phyloP scores from a whole-genome alignment of 106 monocot genomes.

The Alisma plantagoaquatica region DNA sequence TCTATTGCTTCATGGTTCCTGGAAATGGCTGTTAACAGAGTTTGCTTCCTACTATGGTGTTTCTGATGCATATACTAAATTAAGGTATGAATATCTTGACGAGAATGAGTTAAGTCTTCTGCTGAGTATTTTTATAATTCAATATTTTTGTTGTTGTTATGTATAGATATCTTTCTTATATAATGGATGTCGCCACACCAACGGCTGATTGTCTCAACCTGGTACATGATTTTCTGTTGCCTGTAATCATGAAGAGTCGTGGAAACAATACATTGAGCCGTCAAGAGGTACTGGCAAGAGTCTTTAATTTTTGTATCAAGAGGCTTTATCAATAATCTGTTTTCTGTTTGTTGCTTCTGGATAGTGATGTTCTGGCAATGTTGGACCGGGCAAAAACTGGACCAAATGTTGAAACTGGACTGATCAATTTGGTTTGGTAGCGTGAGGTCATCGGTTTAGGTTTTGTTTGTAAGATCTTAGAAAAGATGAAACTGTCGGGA shows the following conservation, averaged over 20 bases:
- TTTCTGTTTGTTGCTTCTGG: too few relatives aligned
- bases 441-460: too few relatives aligned
- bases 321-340: too few relatives aligned
- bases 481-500: too few relatives aligned
- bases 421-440: too few relatives aligned
- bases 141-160: constrained; percentile 2
- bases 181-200: constrained; percentile 99
- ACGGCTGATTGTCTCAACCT: constrained; percentile 80
- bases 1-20: constrained; percentile 77
- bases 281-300: constrained; percentile 98
- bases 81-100: constrained; percentile 47
- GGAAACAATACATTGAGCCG: constrained; percentile 64
- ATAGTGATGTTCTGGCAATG: too few relatives aligned
- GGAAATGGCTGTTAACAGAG: constrained; percentile 93
- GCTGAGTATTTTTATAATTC: too few relatives aligned
- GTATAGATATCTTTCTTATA: constrained; percentile 84
- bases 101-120: too few relatives aligned
- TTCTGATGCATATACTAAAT: constrained; percentile 83
- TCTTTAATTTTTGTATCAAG: too few relatives aligned
- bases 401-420: too few relatives aligned
- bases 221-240: constrained; percentile 70
- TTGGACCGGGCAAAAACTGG: too few relatives aligned
- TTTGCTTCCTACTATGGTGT: constrained; percentile 98
- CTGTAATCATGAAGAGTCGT: constrained; percentile 64
- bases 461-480: too few relatives aligned